Conservation (phyloP, 495 filamentous ascomycete genomes). For the Thermochaetoides thermophila region DNA sequence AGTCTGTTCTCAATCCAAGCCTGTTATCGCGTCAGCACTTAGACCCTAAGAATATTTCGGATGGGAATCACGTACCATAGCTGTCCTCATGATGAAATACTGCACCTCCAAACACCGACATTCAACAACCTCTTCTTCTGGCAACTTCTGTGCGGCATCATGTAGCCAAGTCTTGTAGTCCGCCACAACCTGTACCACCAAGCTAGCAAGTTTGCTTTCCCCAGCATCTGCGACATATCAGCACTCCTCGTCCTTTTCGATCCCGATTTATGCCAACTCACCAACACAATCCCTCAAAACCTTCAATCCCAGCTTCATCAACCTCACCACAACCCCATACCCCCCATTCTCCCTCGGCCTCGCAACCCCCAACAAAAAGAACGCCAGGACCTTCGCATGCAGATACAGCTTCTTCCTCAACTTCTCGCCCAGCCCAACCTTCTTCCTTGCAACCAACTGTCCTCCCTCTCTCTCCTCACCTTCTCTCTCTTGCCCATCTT, state of each 20-base stretch:
- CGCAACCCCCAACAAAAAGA: conserved; percentile 51
- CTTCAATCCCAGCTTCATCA: conserved; percentile 54
- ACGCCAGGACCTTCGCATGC: conserved; percentile 49
- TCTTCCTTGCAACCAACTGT: not conserved
- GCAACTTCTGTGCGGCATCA: conserved; percentile 15
- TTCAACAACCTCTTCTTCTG: conserved; percentile 18
- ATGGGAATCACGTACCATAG: conserved; percentile 38
- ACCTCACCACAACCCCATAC: conserved; percentile 31
- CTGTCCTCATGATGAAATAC: conserved; percentile 56
- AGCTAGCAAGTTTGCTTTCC: conserved; percentile 40
- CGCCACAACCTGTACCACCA: conserved; percentile 48
- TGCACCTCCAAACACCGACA: conserved; percentile 37
- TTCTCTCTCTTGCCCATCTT: conserved; percentile 1
- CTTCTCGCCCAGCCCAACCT: not conserved
- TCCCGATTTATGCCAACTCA: conserved; percentile 27
- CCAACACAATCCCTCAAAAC: conserved; percentile 50
- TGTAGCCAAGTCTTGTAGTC: conserved; percentile 44
- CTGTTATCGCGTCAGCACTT: conserved; percentile 24
- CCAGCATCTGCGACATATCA: conserved; percentile 35
- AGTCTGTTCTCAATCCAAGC: conserved; percentile 55
- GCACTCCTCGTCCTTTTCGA: too few species aligned
- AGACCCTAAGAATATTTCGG: not conserved
- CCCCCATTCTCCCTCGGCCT: conserved; percentile 15
- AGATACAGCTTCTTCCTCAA: conserved; percentile 14
- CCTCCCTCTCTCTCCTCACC: not conserved